Base-by-base conservation (phyloP, 139 green algal genomes). In the Chlamydomonas incerta region DNA sequence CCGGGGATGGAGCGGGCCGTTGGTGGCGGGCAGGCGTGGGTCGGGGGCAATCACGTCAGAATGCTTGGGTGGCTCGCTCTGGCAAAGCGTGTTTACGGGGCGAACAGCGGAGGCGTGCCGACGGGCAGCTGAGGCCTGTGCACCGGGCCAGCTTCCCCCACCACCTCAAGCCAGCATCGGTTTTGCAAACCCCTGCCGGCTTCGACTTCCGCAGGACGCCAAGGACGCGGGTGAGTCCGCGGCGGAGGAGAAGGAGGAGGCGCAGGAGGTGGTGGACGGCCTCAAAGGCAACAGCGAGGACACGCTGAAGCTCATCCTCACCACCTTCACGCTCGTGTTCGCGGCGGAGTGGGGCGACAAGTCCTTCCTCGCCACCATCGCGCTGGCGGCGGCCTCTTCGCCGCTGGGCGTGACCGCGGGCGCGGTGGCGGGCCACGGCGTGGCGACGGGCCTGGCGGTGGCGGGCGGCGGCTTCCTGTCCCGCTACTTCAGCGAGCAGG, bases 271-370 rank as follows among this genome's bases (percentile, higher is more conserved):
- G 60, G 82, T 88, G 31, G 74, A 76, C 3, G 68, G 75, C 11
- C 29, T 81, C 52, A 79, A 72, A 21, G 50, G 70, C 55, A 81
- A 11, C 31, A 60, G 81, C 33, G 29, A 86, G 34, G 76, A 88
- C 77, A 69, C 82, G 26, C 20, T 82, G 63, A 82, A 83, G 71
- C 74, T 92, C 9, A 67, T 98, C 33, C 86, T 95, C 33, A 94
- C 93, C 62, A 99, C 97, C 33, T 99, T 99, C 86, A 82, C 92
- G 8, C 93, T 99, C 2, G 97, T 99, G 17, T 99, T 99, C 91
- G 95, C 96, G 34, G 97, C 97, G 0, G 97, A 99, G 88, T 99
- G 97, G 97, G 97, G 97, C 10, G 97, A 99, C 93, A 99, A 99
- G 88, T 98, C 95, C 33, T 99, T 99, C 90, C 92, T 99, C 58